phyloP scores from a whole-genome alignment of 306 rosid genomes.

The Quercus alba region DNA sequence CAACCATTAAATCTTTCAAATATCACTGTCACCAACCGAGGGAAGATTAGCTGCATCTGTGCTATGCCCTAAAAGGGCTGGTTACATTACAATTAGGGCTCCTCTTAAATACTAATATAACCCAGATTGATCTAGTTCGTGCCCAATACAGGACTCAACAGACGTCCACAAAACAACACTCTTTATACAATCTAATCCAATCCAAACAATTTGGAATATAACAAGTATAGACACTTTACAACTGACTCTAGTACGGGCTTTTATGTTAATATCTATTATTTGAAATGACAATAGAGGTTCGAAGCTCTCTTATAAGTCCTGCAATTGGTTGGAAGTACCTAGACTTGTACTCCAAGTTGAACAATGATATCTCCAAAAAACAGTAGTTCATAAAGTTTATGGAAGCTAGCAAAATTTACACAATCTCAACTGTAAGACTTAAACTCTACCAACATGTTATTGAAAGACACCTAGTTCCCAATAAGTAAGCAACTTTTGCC shows the following conservation, averaged over 20 bases:
- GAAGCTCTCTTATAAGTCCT: background rate
- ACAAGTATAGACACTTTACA: background rate
- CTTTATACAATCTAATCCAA: no score
- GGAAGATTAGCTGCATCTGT: no score
- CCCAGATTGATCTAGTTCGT: no score
- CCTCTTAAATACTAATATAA: no score
- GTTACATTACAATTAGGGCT: no score
- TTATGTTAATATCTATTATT: background rate
- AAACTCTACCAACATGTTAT: background rate
- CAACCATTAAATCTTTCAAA: no score
- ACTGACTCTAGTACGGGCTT: background rate
- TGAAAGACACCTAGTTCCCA: background rate
- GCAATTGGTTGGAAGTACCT: background rate
- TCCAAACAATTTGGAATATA: no score
- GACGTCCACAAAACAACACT: no score
- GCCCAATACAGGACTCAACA: no score
- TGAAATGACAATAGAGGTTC: background rate
- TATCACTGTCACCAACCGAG: no score
- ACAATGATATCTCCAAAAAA: background rate
- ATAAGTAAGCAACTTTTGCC: background rate
- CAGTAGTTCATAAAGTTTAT: background rate
- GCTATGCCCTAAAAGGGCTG: no score
- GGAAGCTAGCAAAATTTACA: background rate
- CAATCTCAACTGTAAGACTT: background rate
- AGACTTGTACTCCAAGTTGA: background rate